Evolutionary conservation across 371 early-diverging fungal species (phyloP), one percentile per base, ranked within the genome.

Genomic region (Mucor velutinosus): DNA sequence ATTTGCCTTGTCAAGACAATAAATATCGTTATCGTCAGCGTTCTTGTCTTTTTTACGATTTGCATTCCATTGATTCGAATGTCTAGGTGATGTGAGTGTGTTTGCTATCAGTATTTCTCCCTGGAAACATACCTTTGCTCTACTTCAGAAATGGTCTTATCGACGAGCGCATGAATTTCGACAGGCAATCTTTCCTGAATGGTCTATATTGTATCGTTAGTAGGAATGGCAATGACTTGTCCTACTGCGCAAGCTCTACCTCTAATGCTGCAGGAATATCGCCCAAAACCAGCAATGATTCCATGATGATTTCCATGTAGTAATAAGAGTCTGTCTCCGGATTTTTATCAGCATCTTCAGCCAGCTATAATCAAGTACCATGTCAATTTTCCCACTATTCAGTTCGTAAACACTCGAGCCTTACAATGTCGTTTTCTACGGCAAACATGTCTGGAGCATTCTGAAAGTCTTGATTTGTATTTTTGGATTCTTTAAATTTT

Each of bases 301-400:
- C 95, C 61, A 97, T 75, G 19, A 98, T 80, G 60, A 91, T 87
- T 72, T 92, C 90, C 65, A 97, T 93, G 69, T 95, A 95, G n/a
- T 90, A 89, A 72, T 88, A 93, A 8, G 97, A 95, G 67, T 98
- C 96, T 0, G 90, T 87, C 70, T 98, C 98, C 1, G 96, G 95
- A 65, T 94, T 88, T 37, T 84, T 85, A 7, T 91, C 90, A 1
- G 89, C 65, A 70, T 94, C 92, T 75, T 93, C 94, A 3, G 80
- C 67, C 33, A 90, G 78, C 92, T 91, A 72, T 8, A 57, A 11
- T 3, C 14, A 53, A 53, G 27, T 3, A 21, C 0, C 19, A 14
- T 6, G 14, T 53, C 15, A 53, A 8, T 25, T 14, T 10, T 4
- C 5, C 23, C 14, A 23, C 21, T 51, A 27, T 27, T 11, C 25